Conservation (phyloP, 2,329 filamentous ascomycete genomes). For the Cytospora piceicola region DNA sequence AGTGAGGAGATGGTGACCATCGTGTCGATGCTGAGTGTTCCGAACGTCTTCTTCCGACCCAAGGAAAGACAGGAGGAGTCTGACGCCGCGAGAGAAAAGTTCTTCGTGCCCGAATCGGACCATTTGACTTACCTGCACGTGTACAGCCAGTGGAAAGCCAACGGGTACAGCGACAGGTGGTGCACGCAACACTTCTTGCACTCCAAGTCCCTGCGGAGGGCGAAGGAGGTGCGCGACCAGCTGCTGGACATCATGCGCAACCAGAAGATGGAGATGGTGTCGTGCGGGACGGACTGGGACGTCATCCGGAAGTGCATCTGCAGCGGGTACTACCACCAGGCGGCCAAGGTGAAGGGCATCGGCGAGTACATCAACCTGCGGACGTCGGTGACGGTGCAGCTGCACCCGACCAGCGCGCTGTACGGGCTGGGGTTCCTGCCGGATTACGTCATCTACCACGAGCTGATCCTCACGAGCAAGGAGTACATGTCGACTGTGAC, state of each 20-base stretch:
- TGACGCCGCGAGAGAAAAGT: slow-evolving; percentile 93
- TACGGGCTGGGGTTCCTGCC: slow-evolving; percentile 93
- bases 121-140: slow-evolving; percentile 95
- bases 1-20: slow-evolving; percentile 98
- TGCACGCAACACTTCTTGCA: slow-evolving; percentile 93
- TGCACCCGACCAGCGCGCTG: slow-evolving; percentile 91
- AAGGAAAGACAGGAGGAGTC: slow-evolving; percentile 97
- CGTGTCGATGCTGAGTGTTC: slow-evolving; percentile 96
- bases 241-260: slow-evolving; percentile 91
- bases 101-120: slow-evolving; percentile 97
- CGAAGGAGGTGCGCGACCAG: slow-evolving; percentile 93
- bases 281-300: slow-evolving; percentile 97
- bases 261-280: slow-evolving; percentile 85
- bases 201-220: slow-evolving; percentile 87
- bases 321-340: slow-evolving; percentile 97
- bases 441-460: slow-evolving; percentile 97
- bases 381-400: slow-evolving; percentile 89
- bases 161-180: slow-evolving; percentile 89
- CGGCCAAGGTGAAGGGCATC: slow-evolving; percentile 91
- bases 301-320: slow-evolving; percentile 95
- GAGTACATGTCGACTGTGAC: slow-evolving; percentile 99
- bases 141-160: slow-evolving; percentile 92
- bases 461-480: slow-evolving; percentile 93
- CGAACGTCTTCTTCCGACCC: slow-evolving; percentile 94
- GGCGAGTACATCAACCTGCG: slow-evolving; percentile 97